Base-by-base conservation (phyloP, 1,284 basidiomycete species). In the Cryptococcus sp. region DNA sequence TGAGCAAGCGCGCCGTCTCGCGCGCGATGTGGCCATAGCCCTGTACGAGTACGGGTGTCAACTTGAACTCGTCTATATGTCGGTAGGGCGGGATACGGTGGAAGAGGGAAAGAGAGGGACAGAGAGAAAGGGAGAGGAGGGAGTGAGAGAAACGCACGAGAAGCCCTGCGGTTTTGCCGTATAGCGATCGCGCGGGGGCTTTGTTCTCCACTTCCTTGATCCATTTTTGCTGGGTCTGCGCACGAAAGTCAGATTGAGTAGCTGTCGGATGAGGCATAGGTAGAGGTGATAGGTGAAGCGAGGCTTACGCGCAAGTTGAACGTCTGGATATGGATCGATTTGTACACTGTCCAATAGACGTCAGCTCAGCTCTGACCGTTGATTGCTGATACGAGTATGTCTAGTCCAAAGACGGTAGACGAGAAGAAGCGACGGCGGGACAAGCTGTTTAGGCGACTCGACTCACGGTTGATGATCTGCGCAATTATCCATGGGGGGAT, bases 401-500 rank as follows among this genome's bases (percentile, higher is more conserved):
- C 25, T 25, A 6, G 25, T 25, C 25, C 3, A 25, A 25, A 3
- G 25, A 25, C 25, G 6, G 6, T 25, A n/a, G n/a, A n/a, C n/a
- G n/a, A n/a, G 25, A 15, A 16, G 15, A 5, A 47, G 23, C 23
- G 11, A 19, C 16, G n/a, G 3, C 4, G 19, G 46, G 5, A 3
- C 5, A 47, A 45, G 48, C 13, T 51, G 25, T 10, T 22, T 40
- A 38, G 46, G 17, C n/a, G n/a, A n/a, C 0, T 8, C 3, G 15
- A 64, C 70, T 54, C 47, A 75, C 73, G 50, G 20, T 60, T 70
- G 31, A 77, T 62, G 22, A 70, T 64, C 54, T 72, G 70, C 1
- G 62, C 66, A 35, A 78, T 56, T 52, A 77, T 71, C 57, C 73
- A 78, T 44, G 68, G 69, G n/a, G 76, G 74, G 44, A 79, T 78